Conservation (phyloP, 768 basidiomycete genomes). For the Boletus insuetus region DNA sequence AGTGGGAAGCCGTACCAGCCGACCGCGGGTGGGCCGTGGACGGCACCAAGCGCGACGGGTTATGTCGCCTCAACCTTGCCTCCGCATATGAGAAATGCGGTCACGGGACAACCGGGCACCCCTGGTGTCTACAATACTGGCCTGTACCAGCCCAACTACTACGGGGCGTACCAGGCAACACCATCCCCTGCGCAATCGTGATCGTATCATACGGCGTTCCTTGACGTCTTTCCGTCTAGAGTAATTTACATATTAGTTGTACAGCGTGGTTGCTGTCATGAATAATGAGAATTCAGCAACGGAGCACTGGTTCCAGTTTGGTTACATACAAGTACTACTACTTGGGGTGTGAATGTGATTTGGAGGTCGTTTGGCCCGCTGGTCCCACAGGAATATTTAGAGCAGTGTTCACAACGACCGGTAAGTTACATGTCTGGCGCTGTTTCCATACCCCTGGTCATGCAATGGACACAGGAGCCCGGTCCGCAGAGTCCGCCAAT, state of each 20-base stretch:
- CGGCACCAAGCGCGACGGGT: slow-evolving; percentile 25
- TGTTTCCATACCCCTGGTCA: slow-evolving; percentile 5
- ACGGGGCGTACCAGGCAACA: slow-evolving; percentile 32
- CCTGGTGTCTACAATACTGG: slow-evolving; percentile 16
- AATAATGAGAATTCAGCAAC: slow-evolving; percentile 17
- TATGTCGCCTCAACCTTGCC: slow-evolving; percentile 40
- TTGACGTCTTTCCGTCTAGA: slow-evolving; percentile 15
- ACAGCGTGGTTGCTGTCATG: slow-evolving; percentile 11
- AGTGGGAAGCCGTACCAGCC: slow-evolving; percentile 33
- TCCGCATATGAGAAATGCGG: slow-evolving; percentile 36
- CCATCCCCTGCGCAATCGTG: slow-evolving; percentile 32
- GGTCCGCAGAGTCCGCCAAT: slow-evolving; percentile 5
- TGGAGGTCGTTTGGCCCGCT: too few species aligned
- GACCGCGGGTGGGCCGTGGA: slow-evolving; percentile 20
- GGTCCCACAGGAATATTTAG: background rate
- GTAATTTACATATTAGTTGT: slow-evolving; percentile 11
- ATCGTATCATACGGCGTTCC: background rate
- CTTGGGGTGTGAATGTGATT: background rate
- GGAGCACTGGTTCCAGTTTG: background rate
- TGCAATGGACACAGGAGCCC: background rate
- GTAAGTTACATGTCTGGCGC: slow-evolving; percentile 19
- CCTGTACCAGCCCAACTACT: slow-evolving; percentile 32
- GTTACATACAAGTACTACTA: background rate
- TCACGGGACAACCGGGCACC: slow-evolving; percentile 21
- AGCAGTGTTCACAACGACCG: too few species aligned